phyloP scores from a whole-genome alignment of 2,329 filamentous ascomycete species.

The Leptographium flavum region DNA sequence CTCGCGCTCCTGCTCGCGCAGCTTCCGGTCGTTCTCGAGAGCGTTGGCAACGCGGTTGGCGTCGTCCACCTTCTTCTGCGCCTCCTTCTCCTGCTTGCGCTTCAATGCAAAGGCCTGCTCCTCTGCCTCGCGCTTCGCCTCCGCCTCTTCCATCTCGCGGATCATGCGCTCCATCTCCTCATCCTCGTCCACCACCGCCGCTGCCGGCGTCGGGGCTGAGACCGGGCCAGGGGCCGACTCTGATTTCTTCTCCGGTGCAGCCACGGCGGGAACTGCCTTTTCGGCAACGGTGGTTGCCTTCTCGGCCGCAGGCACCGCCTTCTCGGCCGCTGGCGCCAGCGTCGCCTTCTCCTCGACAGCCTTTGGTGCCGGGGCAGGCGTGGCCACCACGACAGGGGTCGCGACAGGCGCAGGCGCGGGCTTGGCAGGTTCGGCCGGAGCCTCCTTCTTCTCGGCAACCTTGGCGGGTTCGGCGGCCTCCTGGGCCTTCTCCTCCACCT shows the following conservation, averaged over 20 bases:
- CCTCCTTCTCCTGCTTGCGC: slow-evolving; percentile 8
- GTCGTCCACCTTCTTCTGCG: slow-evolving; percentile 9
- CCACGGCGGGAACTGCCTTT: neutral
- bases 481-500: slow-evolving; percentile 7
- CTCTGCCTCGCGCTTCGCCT: slow-evolving; percentile 10
- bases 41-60: slow-evolving; percentile 7
- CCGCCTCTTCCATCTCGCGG: slow-evolving; percentile 14
- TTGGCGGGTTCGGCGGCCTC: slow-evolving; percentile 10
- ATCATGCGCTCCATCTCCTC: slow-evolving; percentile 13
- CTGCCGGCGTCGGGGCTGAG: slow-evolving; percentile 13
- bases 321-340: neutral
- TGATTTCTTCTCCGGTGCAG: slow-evolving; percentile 18
- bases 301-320: too few species aligned
- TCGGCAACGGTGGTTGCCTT: neutral
- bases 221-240: slow-evolving; percentile 11
- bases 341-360: neutral
- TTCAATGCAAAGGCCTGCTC: slow-evolving; percentile 9
- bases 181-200: slow-evolving; percentile 22
- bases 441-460: slow-evolving; percentile 1
- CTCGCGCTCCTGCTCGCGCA: slow-evolving; percentile 58
- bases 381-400: neutral
- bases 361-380: neutral
- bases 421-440: neutral
- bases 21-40: slow-evolving; percentile 28
- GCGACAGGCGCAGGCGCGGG: neutral